Base-by-base conservation (phyloP, 2,329 filamentous ascomycete genomes). In the Orbilia brochopaga region DNA sequence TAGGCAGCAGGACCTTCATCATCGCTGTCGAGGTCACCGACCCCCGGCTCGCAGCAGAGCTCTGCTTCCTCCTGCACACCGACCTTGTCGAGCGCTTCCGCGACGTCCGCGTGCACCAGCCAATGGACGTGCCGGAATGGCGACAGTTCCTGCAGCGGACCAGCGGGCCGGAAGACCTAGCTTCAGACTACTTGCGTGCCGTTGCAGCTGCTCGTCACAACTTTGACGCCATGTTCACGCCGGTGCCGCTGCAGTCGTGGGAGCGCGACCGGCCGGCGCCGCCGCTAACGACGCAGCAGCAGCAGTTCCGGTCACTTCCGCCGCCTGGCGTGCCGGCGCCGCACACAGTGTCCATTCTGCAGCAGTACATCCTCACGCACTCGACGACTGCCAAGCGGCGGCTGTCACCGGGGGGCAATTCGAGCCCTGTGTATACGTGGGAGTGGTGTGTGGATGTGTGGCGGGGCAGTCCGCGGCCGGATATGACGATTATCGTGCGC, bases 401-500 rank as follows among this genome's bases (percentile, higher is more conserved):
- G 13, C 87, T 92, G 48, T 88, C 90, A 0, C 54, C 74, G 8
- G 75, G 74, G 23, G 74, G 74, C 7, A 69, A 69, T 32, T 55
- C 75, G 79, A 85, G 87, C 15, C 87, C 90, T 0, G 84, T 90
- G n/a, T 92, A 96, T 76, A 93, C 97, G 80, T 97, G 93, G 92
- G 90, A 95, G 79, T 97, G 93, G 93, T 91, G 94, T 83, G 93
- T 93, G 37, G 93, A 90, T 48, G 85, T 97, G 21, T 97, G 93
- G 93, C 87, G 92, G 8, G 91, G 91, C 8, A 89, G 90, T 60
- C 84, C 92, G 0, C 91, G 90, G 0, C 87, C 93, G 0, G 93
- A 97, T 79, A 81, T 93, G 51, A 89, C 89, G 0, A 83, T 94
- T 27, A 91, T 89, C 77, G 84, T 90, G 17, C 83, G 82, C 44